Percentiles rank a stretch among this genome's conserved stretches.
Evolutionary conservation across 305 asterid species (phyloP).

Genomic region (Plantago coronopus): DNA sequence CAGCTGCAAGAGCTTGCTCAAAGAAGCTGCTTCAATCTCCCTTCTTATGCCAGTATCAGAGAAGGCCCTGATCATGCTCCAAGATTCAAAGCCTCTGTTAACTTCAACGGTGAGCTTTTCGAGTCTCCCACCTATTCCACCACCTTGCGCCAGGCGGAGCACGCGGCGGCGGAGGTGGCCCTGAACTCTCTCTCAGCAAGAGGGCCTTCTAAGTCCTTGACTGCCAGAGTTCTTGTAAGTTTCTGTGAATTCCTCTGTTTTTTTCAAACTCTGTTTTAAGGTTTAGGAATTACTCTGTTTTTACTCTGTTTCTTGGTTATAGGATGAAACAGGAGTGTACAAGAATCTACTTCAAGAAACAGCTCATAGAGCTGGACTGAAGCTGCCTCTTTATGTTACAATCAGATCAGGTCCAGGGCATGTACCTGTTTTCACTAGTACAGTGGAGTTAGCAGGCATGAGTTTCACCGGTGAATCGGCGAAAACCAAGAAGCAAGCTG

Average conservation of each 20-base stretch:
- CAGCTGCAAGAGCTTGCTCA: constrained; percentile 55
- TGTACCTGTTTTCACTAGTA: constrained; percentile 44
- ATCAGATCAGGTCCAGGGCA: constrained; percentile 49
- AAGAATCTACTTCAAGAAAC: constrained; percentile 53
- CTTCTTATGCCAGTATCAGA: constrained; percentile 38
- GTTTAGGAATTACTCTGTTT: background rate
- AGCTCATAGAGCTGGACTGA: constrained; percentile 50
- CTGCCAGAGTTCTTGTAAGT: constrained; percentile 57
- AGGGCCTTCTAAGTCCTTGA: constrained; percentile 50
- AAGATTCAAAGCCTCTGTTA: constrained; percentile 44
- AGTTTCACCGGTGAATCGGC: constrained; percentile 47
- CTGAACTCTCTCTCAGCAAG: constrained; percentile 52
- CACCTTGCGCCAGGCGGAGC: constrained; percentile 62
- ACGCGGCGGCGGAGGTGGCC: constrained; percentile 63
- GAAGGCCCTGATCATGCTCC: constrained; percentile 60
- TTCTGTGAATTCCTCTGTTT: background rate
- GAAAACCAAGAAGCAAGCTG: constrained; percentile 53
- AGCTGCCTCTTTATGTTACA: constrained; percentile 44
- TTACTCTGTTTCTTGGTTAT: background rate
- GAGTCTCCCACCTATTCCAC: constrained; percentile 36
- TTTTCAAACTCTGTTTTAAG: background rate
- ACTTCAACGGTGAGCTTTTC: constrained; percentile 47
- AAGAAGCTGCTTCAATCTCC: constrained; percentile 51
- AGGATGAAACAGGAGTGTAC: constrained; percentile 62
- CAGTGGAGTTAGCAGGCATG: constrained; percentile 51